Base-by-base conservation (phyloP, 2,329 filamentous ascomycete genomes). In the Verticillium nubilum region DNA sequence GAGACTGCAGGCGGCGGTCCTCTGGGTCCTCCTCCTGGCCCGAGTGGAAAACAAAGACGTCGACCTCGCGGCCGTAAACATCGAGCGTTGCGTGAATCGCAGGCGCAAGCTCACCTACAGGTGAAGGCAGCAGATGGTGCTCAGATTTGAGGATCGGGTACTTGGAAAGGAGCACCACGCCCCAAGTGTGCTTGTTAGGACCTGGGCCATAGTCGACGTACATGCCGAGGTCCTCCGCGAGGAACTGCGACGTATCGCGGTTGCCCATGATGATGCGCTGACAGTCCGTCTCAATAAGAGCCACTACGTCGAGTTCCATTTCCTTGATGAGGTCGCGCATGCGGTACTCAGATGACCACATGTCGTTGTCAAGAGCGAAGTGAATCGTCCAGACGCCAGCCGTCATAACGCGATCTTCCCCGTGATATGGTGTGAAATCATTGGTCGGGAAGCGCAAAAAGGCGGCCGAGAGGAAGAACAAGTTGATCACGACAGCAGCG, bases 261-360 rank as follows among this genome's bases (percentile, higher is more conserved):
- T 98, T 99, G 69, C 95, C 95, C 95, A 98, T 99, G 79, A 99
- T 99, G 76, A 99, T 97, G 66, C 94, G 91, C 77, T 99, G 95
- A 35, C 91, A 83, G 72, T 99, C 95, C 0, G 89, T 90, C 74
- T 99, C 95, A 0, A 99, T 83, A 23, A 99, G 84, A n/a, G 95
- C 95, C 54, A 99, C 84, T 5, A 99, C 91, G 70, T 99, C 95
- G n/a, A 99, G 79, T 74, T 99, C 95, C n/a, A 97, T 79, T 69
- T 98, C 95, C 69, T 91, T 87, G 74, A 97, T 88, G 15, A 96
- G 80, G 77, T 97, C 89, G 60, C 91, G 89, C 86, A 97, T 96
- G 63, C 95, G 92, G 67, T 90, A 86, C 74, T 99, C 95, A 0
- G 94, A 97, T 10, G 91, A 94, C 92, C 92, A 98, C 93, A 98